Conservation (phyloP, 768 basidiomycete species). For the Sarcomyxa edulis region DNA sequence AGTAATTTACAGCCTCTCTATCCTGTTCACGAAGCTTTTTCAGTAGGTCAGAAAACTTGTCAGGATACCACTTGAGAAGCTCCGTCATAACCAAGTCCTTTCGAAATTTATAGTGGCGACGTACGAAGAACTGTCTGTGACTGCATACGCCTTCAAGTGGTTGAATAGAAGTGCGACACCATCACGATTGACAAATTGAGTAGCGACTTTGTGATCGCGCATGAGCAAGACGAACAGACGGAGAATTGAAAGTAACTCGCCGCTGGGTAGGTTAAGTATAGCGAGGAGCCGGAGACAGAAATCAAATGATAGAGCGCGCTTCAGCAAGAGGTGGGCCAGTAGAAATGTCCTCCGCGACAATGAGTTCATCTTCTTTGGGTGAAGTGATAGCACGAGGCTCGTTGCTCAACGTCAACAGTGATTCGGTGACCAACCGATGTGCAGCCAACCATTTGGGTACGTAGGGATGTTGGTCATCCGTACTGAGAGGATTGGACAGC, state of each 20-base stretch:
- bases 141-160: constrained; percentile 58
- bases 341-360: constrained; percentile 43
- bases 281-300: constrained; percentile 70
- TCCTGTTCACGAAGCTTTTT: too few species aligned
- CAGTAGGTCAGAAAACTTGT: too few species aligned
- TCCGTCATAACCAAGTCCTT: too few species aligned
- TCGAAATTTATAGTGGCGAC: constrained; percentile 85
- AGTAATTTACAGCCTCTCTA: too few species aligned
- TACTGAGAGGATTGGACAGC: constrained; percentile 46
- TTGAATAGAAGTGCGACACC: constrained; percentile 64
- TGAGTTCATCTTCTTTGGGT: constrained; percentile 67
- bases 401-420: constrained; percentile 70
- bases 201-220: constrained; percentile 58
- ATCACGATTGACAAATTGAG: constrained; percentile 61
- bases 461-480: constrained; percentile 45
- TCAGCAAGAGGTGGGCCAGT: constrained; percentile 59
- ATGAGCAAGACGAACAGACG: constrained; percentile 85
- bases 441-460: constrained; percentile 86
- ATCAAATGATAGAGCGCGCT: constrained; percentile 63
- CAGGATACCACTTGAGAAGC: too few species aligned
- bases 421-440: constrained; percentile 81
- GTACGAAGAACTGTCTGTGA: constrained; percentile 73
- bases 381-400: constrained; percentile 60
- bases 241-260: constrained; percentile 77
- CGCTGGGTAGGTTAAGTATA: constrained; percentile 59